phyloP scores from a whole-genome alignment of 1,284 basidiomycete species.

The Hemileia vastatrix region DNA sequence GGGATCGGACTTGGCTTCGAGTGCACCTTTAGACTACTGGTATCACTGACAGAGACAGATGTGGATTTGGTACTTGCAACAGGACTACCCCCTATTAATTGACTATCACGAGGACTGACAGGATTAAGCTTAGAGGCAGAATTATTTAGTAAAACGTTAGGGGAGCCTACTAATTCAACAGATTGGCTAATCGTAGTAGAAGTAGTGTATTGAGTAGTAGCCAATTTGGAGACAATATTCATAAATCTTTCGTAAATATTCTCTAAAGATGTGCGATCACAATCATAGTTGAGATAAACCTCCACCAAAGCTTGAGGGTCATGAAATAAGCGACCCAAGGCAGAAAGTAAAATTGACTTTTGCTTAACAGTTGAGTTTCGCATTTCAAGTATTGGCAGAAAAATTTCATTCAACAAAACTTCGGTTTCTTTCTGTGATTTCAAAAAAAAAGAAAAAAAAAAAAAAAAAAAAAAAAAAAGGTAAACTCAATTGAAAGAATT shows the following conservation, averaged over 20 bases:
- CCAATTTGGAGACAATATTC: slow-evolving; percentile 86
- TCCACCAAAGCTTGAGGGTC: slow-evolving; percentile 94
- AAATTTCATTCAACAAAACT: slow-evolving; percentile 95
- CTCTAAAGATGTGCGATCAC: slow-evolving; percentile 78
- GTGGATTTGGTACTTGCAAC: slow-evolving; percentile 51
- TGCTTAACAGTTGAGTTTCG: slow-evolving; percentile 88
- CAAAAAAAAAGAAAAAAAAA: neutral
- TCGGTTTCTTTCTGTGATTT: slow-evolving; percentile 89
- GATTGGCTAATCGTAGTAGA: slow-evolving; percentile 44
- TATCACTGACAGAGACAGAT: slow-evolving; percentile 30
- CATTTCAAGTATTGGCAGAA: slow-evolving; percentile 98
- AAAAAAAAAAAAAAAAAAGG: neutral
- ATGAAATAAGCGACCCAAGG: slow-evolving; percentile 69
- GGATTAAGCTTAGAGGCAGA: neutral
- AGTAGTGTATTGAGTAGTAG: slow-evolving; percentile 58
- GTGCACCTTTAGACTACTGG: too few species aligned
- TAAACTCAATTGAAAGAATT: neutral
- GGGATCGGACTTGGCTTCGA: too few species aligned
- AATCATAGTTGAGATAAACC: slow-evolving; percentile 96
- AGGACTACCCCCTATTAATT: slow-evolving; percentile 53
- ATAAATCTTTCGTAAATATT: slow-evolving; percentile 98
- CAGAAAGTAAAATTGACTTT: slow-evolving; percentile 77
- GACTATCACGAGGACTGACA: neutral
- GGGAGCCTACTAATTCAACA: slow-evolving; percentile 21
- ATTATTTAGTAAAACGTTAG: slow-evolving; percentile 3